Base-by-base conservation (phyloP, 108 stramenopile genomes). In the Fragilariopsis cylindrus region DNA sequence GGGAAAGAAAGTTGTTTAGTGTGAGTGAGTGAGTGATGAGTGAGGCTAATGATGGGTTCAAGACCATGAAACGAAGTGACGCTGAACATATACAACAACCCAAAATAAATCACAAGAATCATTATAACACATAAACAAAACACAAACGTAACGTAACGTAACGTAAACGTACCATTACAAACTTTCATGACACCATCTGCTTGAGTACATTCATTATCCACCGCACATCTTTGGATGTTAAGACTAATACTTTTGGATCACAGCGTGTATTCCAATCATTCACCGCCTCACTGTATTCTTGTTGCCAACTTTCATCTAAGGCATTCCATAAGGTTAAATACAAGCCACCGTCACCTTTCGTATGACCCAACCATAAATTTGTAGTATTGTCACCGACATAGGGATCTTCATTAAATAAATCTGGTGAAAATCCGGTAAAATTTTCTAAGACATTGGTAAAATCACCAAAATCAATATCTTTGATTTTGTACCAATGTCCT, bases 111-210 rank as follows among this genome's bases (percentile, higher is more conserved):
- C 57, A 15, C 2, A n/a, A 0, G 30, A 30, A 30, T 57, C 15
- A 7, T 57, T 57, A 52, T 3, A 13, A 52, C 50, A 52, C 58
- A 60, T 11, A 5, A 7, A 45, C 2, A 30, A 30, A 30, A 30
- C 30, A 30, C 30, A 30, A 2, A 30, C 30, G 15, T 53, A 12
- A 15, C 19, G 40, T 68, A 52, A 68, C 66, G 21, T 21, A 21
- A 21, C 21, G 42, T 44, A 68, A 21, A 21, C 21, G 42, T 44
- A 68, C 67, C 87, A 73, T 89, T 88, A 73, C 92, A 93, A 0
- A 93, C 89, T 65, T 82, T 86, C 85, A 85, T 81, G 12, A 87
- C 74, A 11, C 92, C 92, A 39, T 72, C 70, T 9, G 69, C 76
- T 41, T 71, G 57, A 6, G 78, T 72, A 45, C 85, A 85, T 4